Percentiles rank a stretch among this genome's conserved stretches.
phyloP scores from a whole-genome alignment of 2,329 filamentous ascomycete genomes.

The Madurella fahalii region DNA sequence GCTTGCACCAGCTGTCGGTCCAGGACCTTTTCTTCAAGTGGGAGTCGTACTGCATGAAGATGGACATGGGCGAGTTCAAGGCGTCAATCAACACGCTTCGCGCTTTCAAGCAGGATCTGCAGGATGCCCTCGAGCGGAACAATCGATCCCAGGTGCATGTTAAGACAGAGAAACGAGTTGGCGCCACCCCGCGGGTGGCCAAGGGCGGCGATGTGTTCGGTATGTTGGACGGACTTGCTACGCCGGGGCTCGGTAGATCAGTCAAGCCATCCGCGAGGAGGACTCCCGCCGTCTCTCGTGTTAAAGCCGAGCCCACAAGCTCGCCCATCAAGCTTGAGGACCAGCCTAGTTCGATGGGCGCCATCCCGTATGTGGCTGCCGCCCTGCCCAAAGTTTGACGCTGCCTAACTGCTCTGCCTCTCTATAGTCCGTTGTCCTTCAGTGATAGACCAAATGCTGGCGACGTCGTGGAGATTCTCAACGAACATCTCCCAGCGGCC shows the following conservation, averaged over 20 bases:
- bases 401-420: slow-evolving; percentile 13
- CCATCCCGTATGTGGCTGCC: slow-evolving; percentile 34
- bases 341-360: slow-evolving; percentile 37
- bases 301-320: slow-evolving; percentile 41
- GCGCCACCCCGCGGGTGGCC: slow-evolving; percentile 59
- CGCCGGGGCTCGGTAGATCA: slow-evolving; percentile 46
- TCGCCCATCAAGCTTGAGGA: slow-evolving; percentile 40
- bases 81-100: slow-evolving; percentile 67
- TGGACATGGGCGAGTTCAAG: slow-evolving; percentile 75
- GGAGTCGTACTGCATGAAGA: slow-evolving; percentile 96
- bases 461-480: slow-evolving; percentile 78
- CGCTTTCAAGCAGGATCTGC: slow-evolving; percentile 80
- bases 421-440: slow-evolving; percentile 58
- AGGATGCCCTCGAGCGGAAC: slow-evolving; percentile 76
- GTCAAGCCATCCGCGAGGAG: slow-evolving; percentile 34
- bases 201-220: slow-evolving; percentile 70
- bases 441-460: slow-evolving; percentile 73
- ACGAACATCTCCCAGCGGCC: slow-evolving; percentile 64
- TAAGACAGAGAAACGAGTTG: slow-evolving; percentile 58
- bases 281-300: slow-evolving; percentile 45
- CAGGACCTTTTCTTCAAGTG: slow-evolving; percentile 97
- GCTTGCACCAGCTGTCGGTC: slow-evolving; percentile 71
- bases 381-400: not conserved
- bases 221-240: slow-evolving; percentile 71
- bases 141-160: slow-evolving; percentile 58